Conservation (phyloP, 139 green algal genomes). For the Auxenochlorella pyrenoidosa region DNA sequence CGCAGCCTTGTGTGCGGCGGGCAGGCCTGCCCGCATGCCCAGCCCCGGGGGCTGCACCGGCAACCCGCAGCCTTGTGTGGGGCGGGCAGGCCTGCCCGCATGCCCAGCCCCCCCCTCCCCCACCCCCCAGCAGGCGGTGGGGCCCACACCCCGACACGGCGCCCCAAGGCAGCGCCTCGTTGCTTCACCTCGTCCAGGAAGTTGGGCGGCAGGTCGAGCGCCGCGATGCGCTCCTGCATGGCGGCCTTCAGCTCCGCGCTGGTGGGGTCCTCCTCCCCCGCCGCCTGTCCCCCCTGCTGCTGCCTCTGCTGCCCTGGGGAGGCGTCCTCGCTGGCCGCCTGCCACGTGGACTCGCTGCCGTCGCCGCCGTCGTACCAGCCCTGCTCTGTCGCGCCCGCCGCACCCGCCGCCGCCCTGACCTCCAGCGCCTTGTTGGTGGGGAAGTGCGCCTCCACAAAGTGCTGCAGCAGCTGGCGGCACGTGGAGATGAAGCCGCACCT, state of each 20-base stretch:
- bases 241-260: conserved; percentile 21
- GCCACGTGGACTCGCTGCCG: neutral
- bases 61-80: too few relatives aligned
- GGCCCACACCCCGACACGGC: too few relatives aligned
- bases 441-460: conserved; percentile 78
- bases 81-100: too few relatives aligned
- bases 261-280: conserved; percentile 20
- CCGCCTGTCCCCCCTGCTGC: conserved; percentile 11
- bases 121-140: too few relatives aligned
- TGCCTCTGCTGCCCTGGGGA: neutral
- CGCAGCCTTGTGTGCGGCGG: too few relatives aligned
- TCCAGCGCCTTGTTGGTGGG: conserved; percentile 46
- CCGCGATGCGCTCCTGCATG: conserved; percentile 57
- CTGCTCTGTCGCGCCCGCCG: neutral
- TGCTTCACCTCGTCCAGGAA: conserved; percentile 76
- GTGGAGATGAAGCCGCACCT: conserved; percentile 73
- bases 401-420: neutral
- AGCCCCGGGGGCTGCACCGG: too few relatives aligned
- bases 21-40: too few relatives aligned
- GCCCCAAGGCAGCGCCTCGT: neutral
- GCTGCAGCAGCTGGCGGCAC: conserved; percentile 81
- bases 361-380: neutral
- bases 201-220: conserved; percentile 82
- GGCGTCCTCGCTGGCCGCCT: neutral
- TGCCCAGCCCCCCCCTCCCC: neutral